Evolutionary conservation across 306 rosid species (phyloP).

Genomic region (Pyrus betulifolia): DNA sequence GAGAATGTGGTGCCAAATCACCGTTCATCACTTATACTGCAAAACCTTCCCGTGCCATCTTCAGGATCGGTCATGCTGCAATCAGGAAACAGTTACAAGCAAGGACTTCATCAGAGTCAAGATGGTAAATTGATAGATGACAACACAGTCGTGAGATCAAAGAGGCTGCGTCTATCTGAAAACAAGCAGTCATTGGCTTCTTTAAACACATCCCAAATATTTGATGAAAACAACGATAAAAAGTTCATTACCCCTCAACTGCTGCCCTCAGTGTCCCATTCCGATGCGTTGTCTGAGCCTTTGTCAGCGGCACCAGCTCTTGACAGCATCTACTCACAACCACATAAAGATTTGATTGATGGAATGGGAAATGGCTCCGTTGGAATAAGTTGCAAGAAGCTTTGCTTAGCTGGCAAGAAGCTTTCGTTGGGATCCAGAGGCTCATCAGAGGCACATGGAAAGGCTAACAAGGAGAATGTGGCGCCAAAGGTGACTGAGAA

Average conservation of each 20-base stretch:
- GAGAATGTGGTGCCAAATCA: neutral
- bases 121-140: neutral
- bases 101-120: neutral
- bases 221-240: neutral
- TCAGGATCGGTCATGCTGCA: neutral
- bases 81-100: neutral
- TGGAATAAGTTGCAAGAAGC: neutral
- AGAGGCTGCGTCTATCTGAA: neutral
- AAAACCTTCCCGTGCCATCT: neutral
- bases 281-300: neutral
- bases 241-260: neutral
- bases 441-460: constrained; percentile 7
- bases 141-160: neutral
- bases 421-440: constrained; percentile 16
- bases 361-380: constrained; percentile 1
- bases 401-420: constrained; percentile 16
- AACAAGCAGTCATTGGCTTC: constrained; percentile 8
- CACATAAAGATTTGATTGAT: neutral
- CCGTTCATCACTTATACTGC: neutral
- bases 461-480: constrained; percentile 21
- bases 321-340: neutral
- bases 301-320: neutral
- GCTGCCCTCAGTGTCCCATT: neutral
- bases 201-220: neutral
- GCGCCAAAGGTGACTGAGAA: neutral